phyloP scores from a whole-genome alignment of 495 filamentous ascomycete species.

The Aspergillus haitiensis region DNA sequence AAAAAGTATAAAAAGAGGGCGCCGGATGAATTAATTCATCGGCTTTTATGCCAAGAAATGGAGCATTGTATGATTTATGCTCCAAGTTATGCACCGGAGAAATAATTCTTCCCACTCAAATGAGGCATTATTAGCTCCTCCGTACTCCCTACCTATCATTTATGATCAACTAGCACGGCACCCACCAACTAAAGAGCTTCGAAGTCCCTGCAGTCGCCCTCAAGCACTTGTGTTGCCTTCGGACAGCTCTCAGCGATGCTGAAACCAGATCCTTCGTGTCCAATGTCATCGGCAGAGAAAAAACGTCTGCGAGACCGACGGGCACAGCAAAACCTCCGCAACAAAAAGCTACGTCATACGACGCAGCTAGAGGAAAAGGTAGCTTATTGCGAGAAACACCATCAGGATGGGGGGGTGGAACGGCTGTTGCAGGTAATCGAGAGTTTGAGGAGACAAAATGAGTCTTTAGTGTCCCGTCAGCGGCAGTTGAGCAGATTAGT shows the following conservation, averaged over 20 bases:
- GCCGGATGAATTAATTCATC: no score
- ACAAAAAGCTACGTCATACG: slow-evolving; percentile 27
- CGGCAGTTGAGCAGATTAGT: slow-evolving; percentile 21
- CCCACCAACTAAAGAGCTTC: no score
- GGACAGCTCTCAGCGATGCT: background rate
- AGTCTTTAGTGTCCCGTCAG: slow-evolving; percentile 23
- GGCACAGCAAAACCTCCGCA: slow-evolving; percentile 32
- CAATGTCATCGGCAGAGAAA: slow-evolving; percentile 22
- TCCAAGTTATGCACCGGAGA: background rate
- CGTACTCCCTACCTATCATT: no score
- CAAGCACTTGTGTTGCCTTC: no score
- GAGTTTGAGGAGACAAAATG: slow-evolving; percentile 28
- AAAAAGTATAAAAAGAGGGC: no score
- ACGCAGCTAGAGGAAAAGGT: slow-evolving; percentile 23
- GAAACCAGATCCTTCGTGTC: background rate
- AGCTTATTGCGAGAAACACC: slow-evolving; percentile 26
- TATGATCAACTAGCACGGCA: no score
- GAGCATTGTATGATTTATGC: background rate
- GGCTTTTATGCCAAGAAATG: no score
- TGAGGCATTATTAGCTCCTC: no score
- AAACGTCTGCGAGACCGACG: slow-evolving; percentile 34
- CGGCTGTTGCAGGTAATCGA: slow-evolving; percentile 26
- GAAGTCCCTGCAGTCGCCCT: no score
- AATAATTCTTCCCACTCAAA: background rate
- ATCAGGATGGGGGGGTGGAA: slow-evolving; percentile 23